These are phyloP conservation scores for Ceratobasidium sp. DNA, from an alignment of 1,284 basidiomycete species.

Conservation along the genomic window DNA sequence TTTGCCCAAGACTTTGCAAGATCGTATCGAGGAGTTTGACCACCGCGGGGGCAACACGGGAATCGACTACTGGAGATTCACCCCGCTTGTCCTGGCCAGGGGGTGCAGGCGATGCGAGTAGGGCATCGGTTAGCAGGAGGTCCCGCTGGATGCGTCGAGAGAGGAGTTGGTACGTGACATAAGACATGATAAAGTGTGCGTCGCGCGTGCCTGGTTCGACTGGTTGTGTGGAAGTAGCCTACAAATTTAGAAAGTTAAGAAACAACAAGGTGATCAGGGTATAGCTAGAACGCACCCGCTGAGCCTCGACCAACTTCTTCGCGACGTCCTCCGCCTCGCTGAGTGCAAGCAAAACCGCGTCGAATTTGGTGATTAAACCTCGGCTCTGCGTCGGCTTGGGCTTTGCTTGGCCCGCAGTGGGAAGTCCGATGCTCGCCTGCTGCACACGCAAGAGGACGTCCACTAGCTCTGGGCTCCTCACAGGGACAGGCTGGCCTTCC, in stretches of 20 bases:
- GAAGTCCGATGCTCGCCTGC: conserved; percentile 71
- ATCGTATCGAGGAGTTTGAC: conserved; percentile 90
- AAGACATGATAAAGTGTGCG: conserved; percentile 86
- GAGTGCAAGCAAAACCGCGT: conserved; percentile 82
- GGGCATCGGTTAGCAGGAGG: conserved; percentile 79
- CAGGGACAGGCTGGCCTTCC: conserved; percentile 86
- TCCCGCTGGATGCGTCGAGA: conserved; percentile 90
- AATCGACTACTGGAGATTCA: conserved; percentile 53
- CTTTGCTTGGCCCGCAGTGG: conserved; percentile 54
- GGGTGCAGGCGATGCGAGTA: conserved; percentile 59
- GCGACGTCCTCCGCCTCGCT: conserved; percentile 90
- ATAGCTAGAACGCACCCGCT: conserved; percentile 68
- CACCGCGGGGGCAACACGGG: conserved; percentile 81
- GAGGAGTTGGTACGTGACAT: conserved; percentile 87
- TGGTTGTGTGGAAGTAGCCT: conserved; percentile 49
- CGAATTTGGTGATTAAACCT: conserved; percentile 79
- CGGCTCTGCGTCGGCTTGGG: conserved; percentile 60
- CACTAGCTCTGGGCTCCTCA: conserved; percentile 92
- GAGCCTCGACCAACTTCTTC: conserved; percentile 81
- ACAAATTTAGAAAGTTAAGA: neutral
- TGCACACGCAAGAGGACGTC: conserved; percentile 88
- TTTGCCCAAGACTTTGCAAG: conserved; percentile 84
- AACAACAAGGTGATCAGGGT: too few relatives aligned
- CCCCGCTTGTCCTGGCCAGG: conserved; percentile 50
- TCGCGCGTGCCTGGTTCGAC: conserved; percentile 69